Evolutionary conservation across 1,139 yeast genomes (phyloP).

Genomic region (Yamadazyma sp.): DNA sequence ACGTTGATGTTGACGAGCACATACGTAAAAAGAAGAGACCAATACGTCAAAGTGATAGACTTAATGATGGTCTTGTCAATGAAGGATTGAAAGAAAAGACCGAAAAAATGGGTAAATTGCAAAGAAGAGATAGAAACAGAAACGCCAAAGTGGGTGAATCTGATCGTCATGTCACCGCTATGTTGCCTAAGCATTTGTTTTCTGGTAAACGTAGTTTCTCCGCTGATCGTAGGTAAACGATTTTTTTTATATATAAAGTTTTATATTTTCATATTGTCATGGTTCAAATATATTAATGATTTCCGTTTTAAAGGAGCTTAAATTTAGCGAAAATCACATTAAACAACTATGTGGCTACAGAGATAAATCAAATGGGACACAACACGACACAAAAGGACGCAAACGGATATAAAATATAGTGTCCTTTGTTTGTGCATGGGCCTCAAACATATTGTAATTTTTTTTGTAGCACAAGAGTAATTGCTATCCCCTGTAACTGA

Average conservation of each 20-base stretch:
- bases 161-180: conserved; percentile 85
- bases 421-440: background rate
- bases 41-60: conserved; percentile 71
- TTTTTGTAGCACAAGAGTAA: background rate
- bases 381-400: background rate
- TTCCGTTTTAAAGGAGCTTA: background rate
- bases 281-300: background rate
- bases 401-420: background rate
- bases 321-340: background rate
- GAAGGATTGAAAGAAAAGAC: conserved; percentile 84
- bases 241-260: background rate
- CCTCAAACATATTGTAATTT: background rate
- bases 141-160: conserved; percentile 93
- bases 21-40: conserved; percentile 51
- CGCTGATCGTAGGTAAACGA: conserved; percentile 63
- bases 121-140: conserved; percentile 93
- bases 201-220: conserved; percentile 95
- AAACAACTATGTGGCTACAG: no score
- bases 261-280: background rate
- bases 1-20: conserved; percentile 29
- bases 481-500: conserved; percentile 2
- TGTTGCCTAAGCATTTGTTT: conserved; percentile 90
- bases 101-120: conserved; percentile 81
- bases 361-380: no score
- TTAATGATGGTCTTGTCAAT: conserved; percentile 81